These are phyloP conservation scores for Ceratobasidium sp. DNA, from an alignment of 1,284 basidiomycete species.

Conservation along the genomic window DNA sequence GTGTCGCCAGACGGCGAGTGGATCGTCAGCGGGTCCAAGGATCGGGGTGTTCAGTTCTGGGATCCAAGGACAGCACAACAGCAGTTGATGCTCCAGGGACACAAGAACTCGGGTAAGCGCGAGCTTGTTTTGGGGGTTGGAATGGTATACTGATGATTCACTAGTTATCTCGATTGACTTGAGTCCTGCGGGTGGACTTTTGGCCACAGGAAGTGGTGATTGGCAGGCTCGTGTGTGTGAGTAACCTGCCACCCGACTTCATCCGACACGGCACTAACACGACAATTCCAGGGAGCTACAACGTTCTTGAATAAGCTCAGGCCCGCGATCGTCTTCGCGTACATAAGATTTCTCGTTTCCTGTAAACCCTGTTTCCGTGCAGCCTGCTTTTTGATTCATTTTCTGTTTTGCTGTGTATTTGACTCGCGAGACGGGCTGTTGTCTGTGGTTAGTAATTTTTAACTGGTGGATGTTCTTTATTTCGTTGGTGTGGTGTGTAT, in stretches of 20 bases:
- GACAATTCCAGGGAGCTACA: conserved; percentile 40
- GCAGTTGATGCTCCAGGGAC: conserved; percentile 86
- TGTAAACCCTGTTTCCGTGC: conserved; percentile 12
- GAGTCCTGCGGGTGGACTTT: conserved; percentile 72
- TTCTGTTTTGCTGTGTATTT: conserved; percentile 14
- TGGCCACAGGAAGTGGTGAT: conserved; percentile 90
- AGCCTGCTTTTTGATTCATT: not conserved
- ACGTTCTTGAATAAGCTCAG: not conserved
- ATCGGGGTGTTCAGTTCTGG: conserved; percentile 90
- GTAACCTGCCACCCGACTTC: conserved; percentile 46
- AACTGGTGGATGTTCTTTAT: conserved; percentile 14
- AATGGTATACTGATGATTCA: conserved; percentile 40
- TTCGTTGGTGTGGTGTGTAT: not conserved
- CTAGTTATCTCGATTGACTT: conserved; percentile 85
- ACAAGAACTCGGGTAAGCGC: conserved; percentile 79
- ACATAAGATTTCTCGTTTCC: conserved; percentile 3
- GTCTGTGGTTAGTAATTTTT: conserved; percentile 32
- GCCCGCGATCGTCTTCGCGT: not conserved
- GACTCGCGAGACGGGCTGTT: conserved; percentile 10
- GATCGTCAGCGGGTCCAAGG: conserved; percentile 91
- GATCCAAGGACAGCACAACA: conserved; percentile 75
- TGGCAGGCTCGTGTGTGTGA: conserved; percentile 81
- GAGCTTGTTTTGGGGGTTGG: not conserved
- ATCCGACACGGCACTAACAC: not conserved
- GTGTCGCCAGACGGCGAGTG: conserved; percentile 86